Base-by-base conservation (phyloP, 257 asterid species). In the Fraxinus pennsylvanica region DNA sequence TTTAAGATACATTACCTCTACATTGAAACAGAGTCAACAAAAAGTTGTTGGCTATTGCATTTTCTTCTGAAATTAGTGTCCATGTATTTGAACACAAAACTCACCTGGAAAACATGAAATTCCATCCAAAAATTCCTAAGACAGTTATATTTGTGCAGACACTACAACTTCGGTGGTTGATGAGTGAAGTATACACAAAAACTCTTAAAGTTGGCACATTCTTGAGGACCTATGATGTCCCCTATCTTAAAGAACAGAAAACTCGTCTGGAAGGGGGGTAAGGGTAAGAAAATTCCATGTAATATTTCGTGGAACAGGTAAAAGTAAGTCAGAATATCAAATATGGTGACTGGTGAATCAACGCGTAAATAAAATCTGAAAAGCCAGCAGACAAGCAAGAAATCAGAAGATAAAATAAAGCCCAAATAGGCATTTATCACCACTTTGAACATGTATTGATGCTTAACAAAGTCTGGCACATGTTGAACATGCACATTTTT, bases 31-130 rank as follows among this genome's bases (percentile, higher is more conserved):
- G 45, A 50, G 68, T 38, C n/a, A 72, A 38, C 19, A 39, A 36
- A 65, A 78, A 39, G 52, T 12, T 35, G 39, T 35, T 35, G 39
- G 83, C 77, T 21, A 59, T 59, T 69, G 27, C 76, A 72, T 72
- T 19, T 25, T 21, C 4, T 73, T 50, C 3, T 72, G 81, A 59
- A 38, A 78, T 68, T 12, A 27, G 72, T 67, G 36, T 74, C 79
- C 79, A 69, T 61, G 45, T 74, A 76, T 38, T 17, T 21, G 52
- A 43, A 43, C 52, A 43, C 15, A 43, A 43, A 43, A 43, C 3
- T 43, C 15, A 43, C 15, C 15, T 9, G 15, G 4, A 43, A 43
- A 43, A 61, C 68, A 21, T 54, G 32, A 61, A 61, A 9, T 61
- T 61, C 32, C 68, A 61, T 9, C 32, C 22, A 61, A 61, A 2